These are phyloP conservation scores for Blechomonas ayalai DNA, from an alignment of 208 protist genomes.

Conservation along the genomic window DNA sequence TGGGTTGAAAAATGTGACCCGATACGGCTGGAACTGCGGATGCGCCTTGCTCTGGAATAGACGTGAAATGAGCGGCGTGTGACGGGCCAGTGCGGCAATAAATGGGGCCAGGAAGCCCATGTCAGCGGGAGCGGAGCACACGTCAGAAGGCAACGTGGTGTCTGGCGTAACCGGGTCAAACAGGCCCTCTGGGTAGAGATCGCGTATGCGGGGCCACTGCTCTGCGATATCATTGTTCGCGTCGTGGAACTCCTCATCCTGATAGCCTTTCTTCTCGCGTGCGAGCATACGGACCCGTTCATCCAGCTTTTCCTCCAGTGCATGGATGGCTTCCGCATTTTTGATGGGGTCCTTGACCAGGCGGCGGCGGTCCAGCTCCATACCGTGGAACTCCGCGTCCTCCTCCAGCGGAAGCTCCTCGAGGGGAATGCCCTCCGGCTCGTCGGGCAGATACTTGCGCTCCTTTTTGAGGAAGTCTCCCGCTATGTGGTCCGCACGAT, in stretches of 20 bases:
- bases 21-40: constrained; percentile 63
- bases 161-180: constrained; percentile 51
- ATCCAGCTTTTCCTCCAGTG: constrained; percentile 34
- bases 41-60: constrained; percentile 61
- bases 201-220: constrained; percentile 64
- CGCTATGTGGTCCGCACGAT: constrained; percentile 47
- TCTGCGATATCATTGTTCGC: constrained; percentile 56
- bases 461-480: constrained; percentile 58
- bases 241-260: constrained; percentile 70
- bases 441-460: constrained; percentile 58
- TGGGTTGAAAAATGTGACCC: constrained; percentile 67
- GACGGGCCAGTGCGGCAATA: constrained; percentile 55
- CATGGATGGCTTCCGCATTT: constrained; percentile 11
- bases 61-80: constrained; percentile 53
- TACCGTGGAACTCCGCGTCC: constrained; percentile 51
- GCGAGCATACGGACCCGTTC: constrained; percentile 54
- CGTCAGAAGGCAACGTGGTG: constrained; percentile 38
- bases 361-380: constrained; percentile 43
- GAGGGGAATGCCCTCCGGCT: constrained; percentile 67
- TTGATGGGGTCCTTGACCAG: constrained; percentile 36
- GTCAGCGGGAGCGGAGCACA: constrained; percentile 38
- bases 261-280: constrained; percentile 54
- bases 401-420: constrained; percentile 29
- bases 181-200: constrained; percentile 70
- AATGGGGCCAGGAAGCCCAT: constrained; percentile 69